A percentile compares a stretch with the other conserved stretches of the same genome.
phyloP scores from a whole-genome alignment of 257 asterid genomes.

The Capsicum pubescens region DNA sequence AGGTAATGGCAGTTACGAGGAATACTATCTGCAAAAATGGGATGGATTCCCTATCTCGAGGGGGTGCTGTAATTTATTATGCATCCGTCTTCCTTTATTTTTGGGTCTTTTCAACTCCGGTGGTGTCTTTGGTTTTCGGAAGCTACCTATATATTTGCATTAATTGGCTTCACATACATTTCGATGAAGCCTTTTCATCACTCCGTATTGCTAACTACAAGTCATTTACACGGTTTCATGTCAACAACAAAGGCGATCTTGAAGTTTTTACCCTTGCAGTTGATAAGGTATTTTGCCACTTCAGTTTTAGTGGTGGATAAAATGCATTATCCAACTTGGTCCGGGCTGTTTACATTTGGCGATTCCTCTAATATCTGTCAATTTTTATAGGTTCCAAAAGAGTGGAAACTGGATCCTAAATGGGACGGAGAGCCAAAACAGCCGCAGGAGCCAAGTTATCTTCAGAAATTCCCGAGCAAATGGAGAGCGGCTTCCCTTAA shows the following conservation, averaged over 20 bases:
- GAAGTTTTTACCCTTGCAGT: conserved; percentile 97
- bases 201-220: conserved; percentile 97
- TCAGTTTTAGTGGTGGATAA: no score
- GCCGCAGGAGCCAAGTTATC: conserved; percentile 60
- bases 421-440: conserved; percentile 80
- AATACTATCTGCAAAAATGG: conserved; percentile 84
- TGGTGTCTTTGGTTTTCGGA: conserved; percentile 89
- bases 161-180: conserved; percentile 96
- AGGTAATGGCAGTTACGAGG: conserved; percentile 98
- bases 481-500: conserved; percentile 72
- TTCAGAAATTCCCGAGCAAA: conserved; percentile 77
- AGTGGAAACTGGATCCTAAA: conserved; percentile 90
- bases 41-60: conserved; percentile 78
- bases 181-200: conserved; percentile 97
- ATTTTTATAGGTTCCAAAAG: conserved; percentile 79
- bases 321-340: no score
- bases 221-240: conserved; percentile 92
- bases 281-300: conserved; percentile 64
- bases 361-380: conserved; percentile 17
- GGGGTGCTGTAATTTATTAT: conserved; percentile 81
- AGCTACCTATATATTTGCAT: conserved; percentile 96
- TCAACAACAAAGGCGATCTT: conserved; percentile 72
- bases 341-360: neutral
- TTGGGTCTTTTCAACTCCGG: conserved; percentile 99
- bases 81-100: conserved; percentile 94